A percentile compares a stretch with the other conserved stretches of the same genome.
These are phyloP conservation scores for Clonostachys rhizophaga DNA, from an alignment of 2,329 filamentous ascomycete species.

Conservation along the genomic window DNA sequence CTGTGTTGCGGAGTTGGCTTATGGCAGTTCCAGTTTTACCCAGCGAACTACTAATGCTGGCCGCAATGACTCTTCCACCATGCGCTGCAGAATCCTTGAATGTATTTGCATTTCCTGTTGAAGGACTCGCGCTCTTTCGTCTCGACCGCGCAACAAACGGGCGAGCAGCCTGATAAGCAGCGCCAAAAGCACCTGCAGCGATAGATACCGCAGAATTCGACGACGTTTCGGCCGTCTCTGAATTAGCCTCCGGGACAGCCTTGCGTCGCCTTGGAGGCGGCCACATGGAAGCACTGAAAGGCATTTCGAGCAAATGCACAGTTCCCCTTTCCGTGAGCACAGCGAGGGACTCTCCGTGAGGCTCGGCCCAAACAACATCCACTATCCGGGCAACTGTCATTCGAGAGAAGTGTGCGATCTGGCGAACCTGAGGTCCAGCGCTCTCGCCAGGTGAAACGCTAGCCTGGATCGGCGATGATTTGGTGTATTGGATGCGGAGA, in stretches of 20 bases:
- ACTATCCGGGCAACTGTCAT: constrained; percentile 90
- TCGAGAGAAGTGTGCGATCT: constrained; percentile 83
- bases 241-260: constrained; percentile 29
- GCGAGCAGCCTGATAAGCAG: constrained; percentile 64
- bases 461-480: constrained; percentile 54
- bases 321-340: constrained; percentile 95
- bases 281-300: constrained; percentile 79
- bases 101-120: constrained; percentile 31
- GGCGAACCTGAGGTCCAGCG: constrained; percentile 62
- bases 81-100: constrained; percentile 61
- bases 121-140: constrained; percentile 36
- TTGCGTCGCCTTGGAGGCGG: constrained; percentile 61
- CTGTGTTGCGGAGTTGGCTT: constrained; percentile 67
- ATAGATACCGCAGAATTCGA: constrained; percentile 57
- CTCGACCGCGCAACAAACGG: constrained; percentile 52
- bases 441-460: constrained; percentile 34
- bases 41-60: constrained; percentile 69
- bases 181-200: constrained; percentile 66
- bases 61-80: constrained; percentile 67
- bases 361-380: constrained; percentile 82
- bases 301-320: constrained; percentile 86
- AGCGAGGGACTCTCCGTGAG: constrained; percentile 76
- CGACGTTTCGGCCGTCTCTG: constrained; percentile 42
- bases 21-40: constrained; percentile 68
- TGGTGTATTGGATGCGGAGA: constrained; percentile 59